phyloP scores from a whole-genome alignment of 2,329 filamentous ascomycete genomes.

The Sarocladium kiliense region DNA sequence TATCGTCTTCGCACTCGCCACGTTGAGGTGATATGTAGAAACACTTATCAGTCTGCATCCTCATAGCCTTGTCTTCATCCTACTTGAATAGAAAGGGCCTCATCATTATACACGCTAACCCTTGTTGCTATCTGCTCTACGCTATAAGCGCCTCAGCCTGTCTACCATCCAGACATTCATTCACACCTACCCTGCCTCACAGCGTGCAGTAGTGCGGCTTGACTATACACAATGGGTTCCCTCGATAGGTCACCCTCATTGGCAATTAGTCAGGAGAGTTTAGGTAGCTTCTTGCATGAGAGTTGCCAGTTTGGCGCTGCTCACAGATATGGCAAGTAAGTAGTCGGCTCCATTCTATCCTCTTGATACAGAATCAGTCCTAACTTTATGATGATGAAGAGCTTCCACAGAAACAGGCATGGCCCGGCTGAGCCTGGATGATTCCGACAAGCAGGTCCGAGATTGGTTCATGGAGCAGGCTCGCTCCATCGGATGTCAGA shows the following conservation, averaged over 20 bases:
- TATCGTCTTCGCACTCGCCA: no score
- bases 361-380: background rate
- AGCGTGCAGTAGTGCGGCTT: no score
- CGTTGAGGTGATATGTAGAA: no score
- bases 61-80: background rate
- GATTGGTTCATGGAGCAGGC: constrained; percentile 72
- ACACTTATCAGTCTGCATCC: background rate
- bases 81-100: background rate
- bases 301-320: constrained; percentile 12
- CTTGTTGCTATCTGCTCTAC: background rate
- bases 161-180: no score
- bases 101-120: background rate
- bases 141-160: no score
- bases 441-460: constrained; percentile 68
- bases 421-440: constrained; percentile 69
- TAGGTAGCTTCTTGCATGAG: constrained; percentile 10
- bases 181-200: no score
- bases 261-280: constrained; percentile 6
- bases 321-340: constrained; percentile 10
- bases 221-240: constrained; percentile 2
- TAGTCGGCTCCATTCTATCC: background rate
- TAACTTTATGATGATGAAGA: background rate
- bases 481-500: constrained; percentile 57
- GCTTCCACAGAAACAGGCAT: constrained; percentile 62
- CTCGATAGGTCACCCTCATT: background rate